phyloP scores from a whole-genome alignment of 73 alveolate genomes.

The Paramecium primaurelia region DNA sequence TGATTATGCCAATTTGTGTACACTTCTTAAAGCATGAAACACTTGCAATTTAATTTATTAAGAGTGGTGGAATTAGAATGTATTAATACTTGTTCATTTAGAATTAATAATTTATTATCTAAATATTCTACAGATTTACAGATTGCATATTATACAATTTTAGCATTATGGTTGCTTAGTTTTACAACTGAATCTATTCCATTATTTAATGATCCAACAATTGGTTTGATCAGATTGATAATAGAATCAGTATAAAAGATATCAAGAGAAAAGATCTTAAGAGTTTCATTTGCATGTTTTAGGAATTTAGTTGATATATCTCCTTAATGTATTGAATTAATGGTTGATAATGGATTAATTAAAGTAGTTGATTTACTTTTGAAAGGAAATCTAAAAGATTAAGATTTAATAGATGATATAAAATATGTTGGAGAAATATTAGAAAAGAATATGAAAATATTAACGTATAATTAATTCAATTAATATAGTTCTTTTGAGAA shows the following conservation, averaged over 20 bases:
- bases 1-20: constrained; percentile 50
- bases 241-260: constrained; percentile 58
- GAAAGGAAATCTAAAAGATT: constrained; percentile 52
- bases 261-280: constrained; percentile 56
- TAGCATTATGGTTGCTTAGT: constrained; percentile 48
- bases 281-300: constrained; percentile 63
- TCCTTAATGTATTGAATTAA: constrained; percentile 35
- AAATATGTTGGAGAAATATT: constrained; percentile 54
- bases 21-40: background rate
- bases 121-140: constrained; percentile 44
- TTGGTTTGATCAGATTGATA: constrained; percentile 27
- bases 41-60: background rate
- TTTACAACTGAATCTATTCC: constrained; percentile 24
- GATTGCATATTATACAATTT: constrained; percentile 52
- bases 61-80: constrained; percentile 17
- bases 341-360: constrained; percentile 54
- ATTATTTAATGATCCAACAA: constrained; percentile 41
- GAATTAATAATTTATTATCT: background rate
- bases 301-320: background rate
- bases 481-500: constrained; percentile 81
- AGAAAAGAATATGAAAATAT: constrained; percentile 55
- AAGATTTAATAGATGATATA: constrained; percentile 54
- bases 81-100: background rate
- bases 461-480: background rate
- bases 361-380: constrained; percentile 49